These are phyloP conservation scores for Leccinum subgranulosum DNA, from an alignment of 768 basidiomycete species.

Conservation along the genomic window DNA sequence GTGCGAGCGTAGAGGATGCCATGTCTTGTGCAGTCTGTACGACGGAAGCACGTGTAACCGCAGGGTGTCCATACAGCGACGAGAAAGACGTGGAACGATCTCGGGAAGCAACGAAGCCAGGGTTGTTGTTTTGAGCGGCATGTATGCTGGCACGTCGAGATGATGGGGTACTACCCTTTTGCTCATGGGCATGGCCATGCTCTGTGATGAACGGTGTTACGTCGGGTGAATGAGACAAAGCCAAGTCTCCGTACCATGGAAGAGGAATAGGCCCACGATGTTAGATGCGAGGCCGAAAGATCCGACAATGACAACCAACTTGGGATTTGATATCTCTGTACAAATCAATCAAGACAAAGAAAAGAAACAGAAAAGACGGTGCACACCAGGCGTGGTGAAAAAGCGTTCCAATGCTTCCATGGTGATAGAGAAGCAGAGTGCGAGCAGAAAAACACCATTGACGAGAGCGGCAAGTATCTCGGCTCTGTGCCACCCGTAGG, in stretches of 20 bases:
- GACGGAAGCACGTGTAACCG: conserved; percentile 66
- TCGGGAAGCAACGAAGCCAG: conserved; percentile 25
- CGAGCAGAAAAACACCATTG: conserved; percentile 96
- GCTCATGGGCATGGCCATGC: conserved; percentile 60
- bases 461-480: conserved; percentile 93
- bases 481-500: conserved; percentile 99
- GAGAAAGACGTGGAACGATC: conserved; percentile 46
- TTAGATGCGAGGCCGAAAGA: conserved; percentile 87
- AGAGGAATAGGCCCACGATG: conserved; percentile 88
- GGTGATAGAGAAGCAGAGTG: conserved; percentile 93
- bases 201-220: conserved; percentile 37
- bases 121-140: conserved; percentile 9
- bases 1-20: conserved; percentile 35
- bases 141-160: conserved; percentile 41
- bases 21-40: conserved; percentile 86
- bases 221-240: conserved; percentile 5
- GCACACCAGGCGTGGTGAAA: conserved; percentile 73
- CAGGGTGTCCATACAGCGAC: conserved; percentile 72
- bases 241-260: conserved; percentile 66
- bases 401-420: conserved; percentile 91
- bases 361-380: background rate
- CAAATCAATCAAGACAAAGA: conserved; percentile 7
- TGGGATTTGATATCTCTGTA: conserved; percentile 85
- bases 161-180: conserved; percentile 34
- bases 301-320: conserved; percentile 87